Conservation (phyloP, 2,329 filamentous ascomycete genomes). For the Botryosphaeria dothidea region DNA sequence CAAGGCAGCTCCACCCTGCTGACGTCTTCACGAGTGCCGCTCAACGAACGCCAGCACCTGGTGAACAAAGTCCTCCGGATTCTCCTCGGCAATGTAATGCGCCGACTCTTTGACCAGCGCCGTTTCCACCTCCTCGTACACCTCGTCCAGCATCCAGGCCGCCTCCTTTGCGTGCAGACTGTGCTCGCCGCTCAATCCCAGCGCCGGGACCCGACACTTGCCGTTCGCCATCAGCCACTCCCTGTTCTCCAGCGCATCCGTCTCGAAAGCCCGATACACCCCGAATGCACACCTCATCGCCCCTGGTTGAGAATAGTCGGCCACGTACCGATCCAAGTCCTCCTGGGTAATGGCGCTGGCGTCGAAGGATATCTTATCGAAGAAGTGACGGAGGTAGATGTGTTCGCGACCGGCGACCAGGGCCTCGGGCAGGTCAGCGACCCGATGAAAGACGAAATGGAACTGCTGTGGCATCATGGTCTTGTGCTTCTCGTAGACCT, state of each 20-base stretch:
- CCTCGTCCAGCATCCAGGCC: conserved; percentile 27
- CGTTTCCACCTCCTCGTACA: conserved; percentile 24
- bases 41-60: conserved; percentile 25
- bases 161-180: conserved; percentile 26
- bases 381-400: conserved; percentile 48
- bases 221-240: conserved; percentile 26
- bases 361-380: conserved; percentile 40
- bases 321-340: conserved; percentile 44
- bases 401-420: conserved; percentile 43
- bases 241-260: conserved; percentile 31
- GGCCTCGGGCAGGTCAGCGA: conserved; percentile 41
- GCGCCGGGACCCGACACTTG: conserved; percentile 28
- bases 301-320: conserved; percentile 36
- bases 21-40: conserved; percentile 19
- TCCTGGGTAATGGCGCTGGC: conserved; percentile 35
- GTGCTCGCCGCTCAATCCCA: conserved; percentile 29
- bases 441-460: conserved; percentile 47
- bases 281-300: conserved; percentile 34
- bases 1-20: neutral
- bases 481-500: conserved; percentile 35
- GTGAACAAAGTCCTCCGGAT: conserved; percentile 25
- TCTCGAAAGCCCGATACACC: conserved; percentile 37
- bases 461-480: conserved; percentile 30
- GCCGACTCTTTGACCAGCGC: conserved; percentile 25
- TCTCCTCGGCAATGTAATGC: conserved; percentile 32